phyloP scores from a whole-genome alignment of 345 rosid species.

The Hibiscus tridactylites region DNA sequence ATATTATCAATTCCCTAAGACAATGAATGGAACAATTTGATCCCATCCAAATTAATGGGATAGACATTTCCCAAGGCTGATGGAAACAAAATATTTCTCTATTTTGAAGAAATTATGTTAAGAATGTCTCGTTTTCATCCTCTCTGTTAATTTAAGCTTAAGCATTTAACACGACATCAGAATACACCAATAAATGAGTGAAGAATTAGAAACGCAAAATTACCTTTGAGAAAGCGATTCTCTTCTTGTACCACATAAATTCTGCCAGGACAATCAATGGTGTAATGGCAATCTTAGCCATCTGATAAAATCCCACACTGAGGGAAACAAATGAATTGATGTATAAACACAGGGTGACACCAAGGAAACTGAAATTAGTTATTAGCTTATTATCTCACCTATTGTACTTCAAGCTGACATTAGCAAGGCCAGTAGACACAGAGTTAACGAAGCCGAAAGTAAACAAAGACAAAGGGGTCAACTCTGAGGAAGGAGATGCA shows the following conservation, averaged over 20 bases:
- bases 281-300: constrained; percentile 15
- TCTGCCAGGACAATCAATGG: constrained; percentile 11
- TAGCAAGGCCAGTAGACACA: constrained; percentile 91
- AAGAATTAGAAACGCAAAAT: neutral
- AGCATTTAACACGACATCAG: too few species aligned
- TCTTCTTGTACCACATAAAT: constrained; percentile 14
- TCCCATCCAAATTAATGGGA: too few species aligned
- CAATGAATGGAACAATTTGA: too few species aligned
- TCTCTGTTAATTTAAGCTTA: too few species aligned
- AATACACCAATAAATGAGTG: too few species aligned
- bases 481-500: constrained; percentile 61
- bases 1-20: neutral
- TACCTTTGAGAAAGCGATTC: constrained; percentile 8
- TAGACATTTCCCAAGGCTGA: too few species aligned
- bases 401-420: constrained; percentile 94
- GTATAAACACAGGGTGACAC: constrained; percentile 1
- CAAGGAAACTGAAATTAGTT: neutral
- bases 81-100: too few species aligned
- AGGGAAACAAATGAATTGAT: neutral
- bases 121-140: too few species aligned
- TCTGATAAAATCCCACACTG: constrained; percentile 19
- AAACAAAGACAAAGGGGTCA: constrained; percentile 42
- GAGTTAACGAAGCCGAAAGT: constrained; percentile 85
- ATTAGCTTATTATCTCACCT: constrained; percentile 37
- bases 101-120: too few species aligned